Conservation (phyloP, 345 rosid species). For the Sisymbrium altissimum region DNA sequence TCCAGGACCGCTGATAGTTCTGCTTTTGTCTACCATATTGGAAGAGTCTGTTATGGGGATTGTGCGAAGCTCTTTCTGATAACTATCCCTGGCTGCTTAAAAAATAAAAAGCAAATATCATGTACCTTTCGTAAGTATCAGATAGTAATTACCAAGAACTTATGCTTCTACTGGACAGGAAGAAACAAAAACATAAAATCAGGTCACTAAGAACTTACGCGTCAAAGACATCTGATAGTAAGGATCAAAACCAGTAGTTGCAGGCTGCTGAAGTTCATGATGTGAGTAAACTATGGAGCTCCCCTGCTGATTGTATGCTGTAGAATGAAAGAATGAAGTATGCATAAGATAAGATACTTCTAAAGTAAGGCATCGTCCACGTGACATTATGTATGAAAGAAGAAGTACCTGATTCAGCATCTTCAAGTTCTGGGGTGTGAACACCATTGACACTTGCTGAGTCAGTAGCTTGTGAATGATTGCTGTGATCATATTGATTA, state of each 20-base stretch:
- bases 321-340: constrained; percentile 23
- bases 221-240: constrained; percentile 43
- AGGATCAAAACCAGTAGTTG: constrained; percentile 39
- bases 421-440: constrained; percentile 73
- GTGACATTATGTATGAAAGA: constrained; percentile 2
- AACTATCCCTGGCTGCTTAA: constrained; percentile 42
- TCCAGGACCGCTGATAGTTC: constrained; percentile 36
- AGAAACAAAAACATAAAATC: constrained; percentile 9
- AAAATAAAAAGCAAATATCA: constrained; percentile 6
- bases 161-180: not conserved
- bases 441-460: constrained; percentile 57
- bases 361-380: constrained; percentile 4
- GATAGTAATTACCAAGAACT: constrained; percentile 3
- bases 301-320: constrained; percentile 70
- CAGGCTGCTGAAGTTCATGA: constrained; percentile 46
- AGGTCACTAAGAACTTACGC: constrained; percentile 39
- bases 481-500: constrained; percentile 40
- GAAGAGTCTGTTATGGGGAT: constrained; percentile 37
- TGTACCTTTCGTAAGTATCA: constrained; percentile 2
- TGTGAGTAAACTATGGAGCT: constrained; percentile 48
- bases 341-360: constrained; percentile 20
- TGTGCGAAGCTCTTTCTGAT: constrained; percentile 44
- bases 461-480: constrained; percentile 58
- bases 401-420: constrained; percentile 76
- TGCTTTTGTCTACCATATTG: constrained; percentile 35